phyloP scores from a whole-genome alignment of 2,329 filamentous ascomycete species.

The Juglanconis juglandina region DNA sequence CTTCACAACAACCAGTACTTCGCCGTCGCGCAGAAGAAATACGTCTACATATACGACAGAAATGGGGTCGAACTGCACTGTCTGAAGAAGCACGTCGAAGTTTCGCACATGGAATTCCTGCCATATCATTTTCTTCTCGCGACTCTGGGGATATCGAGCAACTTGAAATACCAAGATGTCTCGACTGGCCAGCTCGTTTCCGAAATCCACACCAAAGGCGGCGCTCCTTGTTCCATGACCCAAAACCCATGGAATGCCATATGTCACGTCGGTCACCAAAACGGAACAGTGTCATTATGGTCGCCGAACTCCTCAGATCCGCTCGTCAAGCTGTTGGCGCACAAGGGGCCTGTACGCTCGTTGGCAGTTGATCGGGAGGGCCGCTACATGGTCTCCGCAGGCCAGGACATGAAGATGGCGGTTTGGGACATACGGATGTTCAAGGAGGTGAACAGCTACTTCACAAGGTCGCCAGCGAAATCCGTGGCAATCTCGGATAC shows the following conservation, averaged over 20 bases:
- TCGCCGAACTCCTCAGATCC: slow-evolving; percentile 86
- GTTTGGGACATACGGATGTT: slow-evolving; percentile 96
- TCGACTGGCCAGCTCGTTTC: slow-evolving; percentile 86
- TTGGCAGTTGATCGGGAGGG: slow-evolving; percentile 85
- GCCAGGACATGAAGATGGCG: slow-evolving; percentile 87
- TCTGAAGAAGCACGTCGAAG: slow-evolving; percentile 84
- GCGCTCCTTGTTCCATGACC: slow-evolving; percentile 75
- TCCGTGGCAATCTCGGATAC: slow-evolving; percentile 86
- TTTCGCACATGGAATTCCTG: slow-evolving; percentile 89
- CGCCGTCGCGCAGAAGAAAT: slow-evolving; percentile 92
- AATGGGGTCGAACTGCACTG: slow-evolving; percentile 90
- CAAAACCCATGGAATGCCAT: slow-evolving; percentile 94
- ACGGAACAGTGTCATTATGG: slow-evolving; percentile 92
- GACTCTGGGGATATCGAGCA: slow-evolving; percentile 77
- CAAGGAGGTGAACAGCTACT: slow-evolving; percentile 87
- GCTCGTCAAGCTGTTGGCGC: slow-evolving; percentile 85
- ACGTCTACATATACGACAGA: slow-evolving; percentile 93
- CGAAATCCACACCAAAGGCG: slow-evolving; percentile 80
- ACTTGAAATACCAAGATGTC: slow-evolving; percentile 90
- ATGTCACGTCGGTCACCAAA: slow-evolving; percentile 88
- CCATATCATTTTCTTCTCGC: slow-evolving; percentile 94
- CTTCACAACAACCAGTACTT: slow-evolving; percentile 94
- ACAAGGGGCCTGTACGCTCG: slow-evolving; percentile 82
- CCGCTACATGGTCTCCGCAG: slow-evolving; percentile 91
- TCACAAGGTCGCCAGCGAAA: slow-evolving; percentile 75